Conservation (phyloP, 768 basidiomycete genomes). For the Amanita inopinata region DNA sequence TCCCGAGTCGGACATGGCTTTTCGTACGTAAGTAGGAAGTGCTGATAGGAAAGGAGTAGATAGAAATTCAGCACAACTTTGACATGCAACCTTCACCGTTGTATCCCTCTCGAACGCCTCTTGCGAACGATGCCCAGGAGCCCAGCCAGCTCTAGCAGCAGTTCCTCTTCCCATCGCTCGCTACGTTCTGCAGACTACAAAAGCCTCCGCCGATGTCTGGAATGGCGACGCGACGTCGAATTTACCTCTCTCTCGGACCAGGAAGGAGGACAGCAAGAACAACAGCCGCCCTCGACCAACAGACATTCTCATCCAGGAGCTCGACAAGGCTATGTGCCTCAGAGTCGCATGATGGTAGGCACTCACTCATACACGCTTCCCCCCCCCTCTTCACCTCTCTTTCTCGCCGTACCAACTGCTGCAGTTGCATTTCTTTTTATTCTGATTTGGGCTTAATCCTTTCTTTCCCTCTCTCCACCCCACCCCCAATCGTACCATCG, state of each 20-base stretch:
- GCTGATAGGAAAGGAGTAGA: no score
- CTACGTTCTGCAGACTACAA: not conserved
- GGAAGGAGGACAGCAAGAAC: not conserved
- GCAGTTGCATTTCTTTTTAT: not conserved
- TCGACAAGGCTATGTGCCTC: not conserved
- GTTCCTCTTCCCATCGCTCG: not conserved
- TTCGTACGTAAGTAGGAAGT: not conserved
- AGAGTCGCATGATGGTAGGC: not conserved
- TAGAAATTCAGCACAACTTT: no score
- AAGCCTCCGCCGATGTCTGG: conserved; percentile 3
- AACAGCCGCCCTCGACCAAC: not conserved
- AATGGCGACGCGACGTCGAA: conserved; percentile 4
- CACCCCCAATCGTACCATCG: not conserved
- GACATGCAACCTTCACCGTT: no score
- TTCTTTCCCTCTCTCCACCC: not conserved
- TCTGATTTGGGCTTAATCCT: no score
- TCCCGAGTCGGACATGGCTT: conserved; percentile 6
- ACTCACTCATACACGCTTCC: not conserved
- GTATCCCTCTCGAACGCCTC: not conserved
- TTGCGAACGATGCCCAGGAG: not conserved
- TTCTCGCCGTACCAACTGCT: not conserved
- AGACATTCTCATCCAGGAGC: not conserved
- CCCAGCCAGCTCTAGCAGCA: not conserved
- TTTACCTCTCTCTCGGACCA: not conserved
- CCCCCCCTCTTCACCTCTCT: not conserved